Percentiles rank a stretch among this genome's conserved stretches.
Evolutionary conservation across 345 rosid genomes (phyloP).

Genomic region (Eucalyptus brandiana): DNA sequence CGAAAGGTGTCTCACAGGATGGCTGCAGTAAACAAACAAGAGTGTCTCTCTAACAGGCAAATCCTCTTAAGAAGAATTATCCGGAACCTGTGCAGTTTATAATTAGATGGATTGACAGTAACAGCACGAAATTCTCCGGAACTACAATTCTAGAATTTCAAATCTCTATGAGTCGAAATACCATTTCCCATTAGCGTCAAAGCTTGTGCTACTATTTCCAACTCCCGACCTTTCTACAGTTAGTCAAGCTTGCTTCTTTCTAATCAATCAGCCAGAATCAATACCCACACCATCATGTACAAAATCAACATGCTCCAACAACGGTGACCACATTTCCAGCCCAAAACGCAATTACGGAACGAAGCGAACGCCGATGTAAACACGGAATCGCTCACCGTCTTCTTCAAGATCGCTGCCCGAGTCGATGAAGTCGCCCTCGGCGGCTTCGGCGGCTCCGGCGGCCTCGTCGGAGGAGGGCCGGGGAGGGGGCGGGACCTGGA

Average conservation of each 20-base stretch:
- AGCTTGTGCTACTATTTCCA: not conserved
- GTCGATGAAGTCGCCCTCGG: slow-evolving; percentile 46
- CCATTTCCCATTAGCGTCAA: not conserved
- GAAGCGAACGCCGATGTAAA: not conserved
- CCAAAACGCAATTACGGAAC: not conserved
- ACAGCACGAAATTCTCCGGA: not conserved
- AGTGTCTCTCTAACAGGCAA: not conserved
- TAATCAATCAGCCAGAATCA: not conserved
- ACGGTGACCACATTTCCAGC: not conserved
- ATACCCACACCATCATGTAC: not conserved
- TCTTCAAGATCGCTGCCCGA: slow-evolving; percentile 93
- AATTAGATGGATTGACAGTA: not conserved
- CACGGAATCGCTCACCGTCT: slow-evolving; percentile 35
- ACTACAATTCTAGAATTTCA: not conserved
- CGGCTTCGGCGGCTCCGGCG: not conserved
- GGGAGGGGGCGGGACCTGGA: slow-evolving; percentile 50
- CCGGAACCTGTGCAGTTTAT: not conserved
- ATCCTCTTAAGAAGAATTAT: not conserved
- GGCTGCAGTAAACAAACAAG: not conserved
- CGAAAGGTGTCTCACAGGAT: not conserved
- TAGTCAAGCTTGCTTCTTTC: not conserved
- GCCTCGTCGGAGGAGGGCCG: not conserved
- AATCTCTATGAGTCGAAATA: not conserved
- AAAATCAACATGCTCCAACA: not conserved
- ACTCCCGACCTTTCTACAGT: not conserved